Evolutionary conservation across 2,329 filamentous ascomycete genomes (phyloP).

Genomic region (Colletotrichum incanum): DNA sequence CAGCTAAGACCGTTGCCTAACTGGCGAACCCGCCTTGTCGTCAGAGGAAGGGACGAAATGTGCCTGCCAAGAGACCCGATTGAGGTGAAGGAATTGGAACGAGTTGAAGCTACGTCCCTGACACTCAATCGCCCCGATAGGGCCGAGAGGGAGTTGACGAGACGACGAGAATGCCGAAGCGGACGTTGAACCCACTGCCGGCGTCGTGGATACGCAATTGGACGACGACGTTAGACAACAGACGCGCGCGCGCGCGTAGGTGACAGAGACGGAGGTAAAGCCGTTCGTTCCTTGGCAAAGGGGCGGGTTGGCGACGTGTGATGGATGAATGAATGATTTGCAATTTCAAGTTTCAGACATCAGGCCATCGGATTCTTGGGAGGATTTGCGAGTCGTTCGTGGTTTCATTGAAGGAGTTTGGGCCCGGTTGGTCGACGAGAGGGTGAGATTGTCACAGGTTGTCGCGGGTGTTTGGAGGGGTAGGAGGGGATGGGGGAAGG

Average conservation of each 20-base stretch:
- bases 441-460: conserved; percentile 23
- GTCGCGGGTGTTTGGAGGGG: conserved; percentile 19
- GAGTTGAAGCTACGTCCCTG: conserved; percentile 10
- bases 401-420: conserved; percentile 35
- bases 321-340: conserved; percentile 39
- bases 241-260: conserved; percentile 6
- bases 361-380: conserved; percentile 42
- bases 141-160: conserved; percentile 6
- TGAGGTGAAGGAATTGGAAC: conserved; percentile 26
- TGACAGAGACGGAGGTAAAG: conserved; percentile 9
- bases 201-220: conserved; percentile 30
- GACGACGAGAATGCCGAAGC: conserved; percentile 21
- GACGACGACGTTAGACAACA: conserved; percentile 17
- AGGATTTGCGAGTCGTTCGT: conserved; percentile 37
- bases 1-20: not conserved
- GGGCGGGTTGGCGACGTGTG: conserved; percentile 5
- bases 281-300: conserved; percentile 2
- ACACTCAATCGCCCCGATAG: conserved; percentile 23
- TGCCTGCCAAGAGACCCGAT: conserved; percentile 29
- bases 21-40: not conserved
- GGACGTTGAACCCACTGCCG: conserved; percentile 14
- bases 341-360: conserved; percentile 44
- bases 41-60: conserved; percentile 25
- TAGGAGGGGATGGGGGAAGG: not conserved
- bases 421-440: conserved; percentile 15